Evolutionary conservation across 129 eudicot species (phyloP), one percentile per base, ranked within the genome.

Genomic region (Kitagawia praeruptora): DNA sequence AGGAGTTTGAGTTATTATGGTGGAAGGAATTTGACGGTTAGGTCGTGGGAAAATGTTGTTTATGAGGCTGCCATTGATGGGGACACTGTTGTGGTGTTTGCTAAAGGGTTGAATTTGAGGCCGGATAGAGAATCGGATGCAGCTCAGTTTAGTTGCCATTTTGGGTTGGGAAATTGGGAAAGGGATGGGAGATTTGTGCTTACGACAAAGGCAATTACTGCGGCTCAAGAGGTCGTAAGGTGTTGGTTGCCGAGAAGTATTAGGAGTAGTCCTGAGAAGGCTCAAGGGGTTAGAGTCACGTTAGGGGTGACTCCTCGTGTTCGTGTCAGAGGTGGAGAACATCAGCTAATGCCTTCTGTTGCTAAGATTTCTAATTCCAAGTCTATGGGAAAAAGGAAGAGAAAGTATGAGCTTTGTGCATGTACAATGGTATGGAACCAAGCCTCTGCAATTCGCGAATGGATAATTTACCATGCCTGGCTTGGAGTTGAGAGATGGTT

Each of bases 341-440:
- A 63, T 58, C 88, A 87, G 74, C 79, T 90, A 23, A 61, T 92
- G 75, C 99, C 99, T 0, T 95, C 99, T 18, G 92, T 92, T 1
- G 97, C 99, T 0, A 95, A 84, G 86, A 83, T 95, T 78, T 75
- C 72, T 9, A 54, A 75, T 73, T 73, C 77, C 0, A 34, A 74
- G 64, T 2, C 8, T 11, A 46, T 48, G 63, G 70, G 74, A 76
- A 45, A 47, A 66, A 37, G 10, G 0, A 75, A 53, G n/a, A 46
- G 47, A 23, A 92, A 92, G 74, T 85, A 90, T 56, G 88, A 90
- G 82, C 96, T 95, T 79, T 95, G 99, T 76, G 96, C 80, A 75
- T 95, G 98, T 79, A 89, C 97, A n/a, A 95, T 95, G 99, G 86
- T 95, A 69, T 95, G 99, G 99, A 95, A 95, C 84, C 99, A 95